Evolutionary conservation across 2,329 filamentous ascomycete genomes (phyloP).

Genomic region (Aspergillus terreus): DNA sequence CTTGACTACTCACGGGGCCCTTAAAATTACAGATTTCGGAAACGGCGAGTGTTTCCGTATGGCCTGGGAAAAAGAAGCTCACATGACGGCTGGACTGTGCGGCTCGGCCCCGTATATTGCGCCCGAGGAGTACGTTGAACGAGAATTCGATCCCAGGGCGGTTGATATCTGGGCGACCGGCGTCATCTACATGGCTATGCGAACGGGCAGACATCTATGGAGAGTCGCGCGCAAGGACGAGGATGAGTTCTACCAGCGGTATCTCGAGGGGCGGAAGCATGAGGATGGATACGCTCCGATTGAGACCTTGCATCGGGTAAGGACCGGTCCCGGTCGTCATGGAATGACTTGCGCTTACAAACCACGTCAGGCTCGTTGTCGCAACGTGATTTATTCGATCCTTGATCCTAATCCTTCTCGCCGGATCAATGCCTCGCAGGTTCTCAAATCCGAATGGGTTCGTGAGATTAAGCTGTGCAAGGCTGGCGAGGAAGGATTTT

Average conservation of each 20-base stretch:
- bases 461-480: slow-evolving; percentile 96
- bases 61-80: slow-evolving; percentile 97
- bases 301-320: slow-evolving; percentile 88
- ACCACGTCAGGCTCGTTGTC: slow-evolving; percentile 73
- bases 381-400: slow-evolving; percentile 98
- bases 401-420: slow-evolving; percentile 89
- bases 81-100: slow-evolving; percentile 96
- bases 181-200: slow-evolving; percentile 99
- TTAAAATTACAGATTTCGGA: slow-evolving; percentile 98
- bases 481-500: slow-evolving; percentile 92
- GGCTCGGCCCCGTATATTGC: slow-evolving; percentile 97
- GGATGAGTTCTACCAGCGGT: slow-evolving; percentile 94
- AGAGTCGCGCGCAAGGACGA: slow-evolving; percentile 94
- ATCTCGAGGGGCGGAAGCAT: slow-evolving; percentile 86
- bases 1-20: slow-evolving; percentile 81
- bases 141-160: slow-evolving; percentile 94
- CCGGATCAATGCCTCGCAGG: slow-evolving; percentile 91
- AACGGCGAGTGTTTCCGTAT: slow-evolving; percentile 99
- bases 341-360: slow-evolving; percentile 14
- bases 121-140: slow-evolving; percentile 91
- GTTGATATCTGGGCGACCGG: slow-evolving; percentile 98
- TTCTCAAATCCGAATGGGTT: slow-evolving; percentile 97
- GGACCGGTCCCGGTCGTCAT: slow-evolving; percentile 33
- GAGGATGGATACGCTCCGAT: slow-evolving; percentile 96
- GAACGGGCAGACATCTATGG: slow-evolving; percentile 93